These are phyloP conservation scores for Halenospora varia DNA, from an alignment of 495 filamentous ascomycete species.

Conservation along the genomic window DNA sequence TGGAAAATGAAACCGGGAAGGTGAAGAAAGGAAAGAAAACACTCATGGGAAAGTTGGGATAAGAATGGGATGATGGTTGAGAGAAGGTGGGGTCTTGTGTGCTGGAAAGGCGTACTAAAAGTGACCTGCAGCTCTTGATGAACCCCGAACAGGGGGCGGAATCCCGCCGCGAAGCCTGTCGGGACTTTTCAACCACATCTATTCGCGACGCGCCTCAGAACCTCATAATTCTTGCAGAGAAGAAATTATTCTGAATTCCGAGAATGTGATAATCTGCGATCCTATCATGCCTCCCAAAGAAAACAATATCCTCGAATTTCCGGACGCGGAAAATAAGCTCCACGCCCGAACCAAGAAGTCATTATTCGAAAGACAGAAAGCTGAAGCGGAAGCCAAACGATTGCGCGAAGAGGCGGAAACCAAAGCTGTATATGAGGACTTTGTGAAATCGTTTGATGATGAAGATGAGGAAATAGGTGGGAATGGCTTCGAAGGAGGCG, in stretches of 20 bases:
- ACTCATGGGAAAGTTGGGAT: background rate
- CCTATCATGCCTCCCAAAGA: constrained; percentile 9
- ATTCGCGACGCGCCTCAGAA: background rate
- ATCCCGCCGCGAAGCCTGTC: background rate
- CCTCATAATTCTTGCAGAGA: background rate
- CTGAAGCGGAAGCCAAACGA: constrained; percentile 89
- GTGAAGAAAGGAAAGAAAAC: background rate
- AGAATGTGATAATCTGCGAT: background rate
- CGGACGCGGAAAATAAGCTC: constrained; percentile 80
- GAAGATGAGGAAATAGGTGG: constrained; percentile 45
- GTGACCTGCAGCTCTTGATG: no score
- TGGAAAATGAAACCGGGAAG: background rate
- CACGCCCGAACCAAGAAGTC: constrained; percentile 82
- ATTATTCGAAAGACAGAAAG: constrained; percentile 87
- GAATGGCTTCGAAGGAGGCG: constrained; percentile 34
- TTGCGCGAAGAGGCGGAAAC: constrained; percentile 84
- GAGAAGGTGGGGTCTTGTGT: background rate
- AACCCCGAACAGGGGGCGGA: background rate
- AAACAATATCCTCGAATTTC: constrained; percentile 53
- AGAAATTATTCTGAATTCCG: background rate
- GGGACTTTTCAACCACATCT: background rate
- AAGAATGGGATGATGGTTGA: background rate
- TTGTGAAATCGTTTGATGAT: constrained; percentile 84
- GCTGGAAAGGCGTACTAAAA: background rate
- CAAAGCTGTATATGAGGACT: constrained; percentile 84